These are phyloP conservation scores for Alternaria atra DNA, from an alignment of 2,329 filamentous ascomycete genomes.

Conservation along the genomic window DNA sequence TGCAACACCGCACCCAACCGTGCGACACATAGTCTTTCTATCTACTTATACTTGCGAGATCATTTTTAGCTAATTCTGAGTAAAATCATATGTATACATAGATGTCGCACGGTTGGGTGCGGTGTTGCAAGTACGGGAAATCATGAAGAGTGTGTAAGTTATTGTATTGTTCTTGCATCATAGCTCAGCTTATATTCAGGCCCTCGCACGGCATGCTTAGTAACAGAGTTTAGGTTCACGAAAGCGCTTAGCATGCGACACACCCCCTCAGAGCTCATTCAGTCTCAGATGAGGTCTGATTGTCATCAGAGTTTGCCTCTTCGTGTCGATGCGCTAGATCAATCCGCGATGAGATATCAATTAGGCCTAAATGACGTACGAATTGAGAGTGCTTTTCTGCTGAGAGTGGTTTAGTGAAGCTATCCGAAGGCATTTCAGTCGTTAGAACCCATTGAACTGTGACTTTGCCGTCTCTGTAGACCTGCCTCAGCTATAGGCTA, in stretches of 20 bases:
- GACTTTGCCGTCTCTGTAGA: neutral
- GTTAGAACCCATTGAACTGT: constrained; percentile 2
- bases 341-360: neutral
- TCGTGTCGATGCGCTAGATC: neutral
- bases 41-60: no score
- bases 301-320: neutral
- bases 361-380: neutral
- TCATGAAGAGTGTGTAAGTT: neutral
- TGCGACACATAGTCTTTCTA: no score
- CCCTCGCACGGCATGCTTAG: neutral
- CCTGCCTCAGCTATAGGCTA: constrained; percentile 15
- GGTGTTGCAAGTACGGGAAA: neutral
- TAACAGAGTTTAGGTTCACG: neutral
- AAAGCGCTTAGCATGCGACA: neutral
- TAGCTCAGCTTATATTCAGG: neutral
- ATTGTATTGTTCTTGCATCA: neutral
- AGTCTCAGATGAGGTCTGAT: neutral
- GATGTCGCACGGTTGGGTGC: neutral
- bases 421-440: neutral
- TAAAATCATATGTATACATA: no score
- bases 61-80: no score
- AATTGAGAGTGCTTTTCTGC: neutral
- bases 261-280: neutral
- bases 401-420: neutral
- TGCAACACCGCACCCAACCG: no score